A percentile compares a stretch with the other conserved stretches of the same genome.
Conservation (phyloP, 2,329 filamentous ascomycete species). For the Colletotrichum endophyticum region DNA sequence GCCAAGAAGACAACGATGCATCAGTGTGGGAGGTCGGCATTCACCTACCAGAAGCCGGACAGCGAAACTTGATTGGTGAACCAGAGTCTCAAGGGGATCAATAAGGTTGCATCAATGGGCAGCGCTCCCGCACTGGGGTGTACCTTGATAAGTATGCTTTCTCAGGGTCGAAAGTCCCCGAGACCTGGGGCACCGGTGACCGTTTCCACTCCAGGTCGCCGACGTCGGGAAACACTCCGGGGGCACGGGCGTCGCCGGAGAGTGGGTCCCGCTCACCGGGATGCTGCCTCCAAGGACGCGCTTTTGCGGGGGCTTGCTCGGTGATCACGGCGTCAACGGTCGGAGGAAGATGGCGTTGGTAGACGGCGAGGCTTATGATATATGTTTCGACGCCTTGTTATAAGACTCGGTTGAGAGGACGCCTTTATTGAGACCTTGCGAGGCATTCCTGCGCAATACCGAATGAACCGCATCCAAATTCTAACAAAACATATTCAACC, state of each 20-base stretch:
- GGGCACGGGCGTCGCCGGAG: slow-evolving; percentile 9
- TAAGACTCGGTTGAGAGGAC: not conserved
- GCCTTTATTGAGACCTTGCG: not conserved
- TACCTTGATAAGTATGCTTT: not conserved
- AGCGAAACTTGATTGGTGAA: not conserved
- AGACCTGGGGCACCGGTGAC: not conserved
- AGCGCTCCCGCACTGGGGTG: not conserved
- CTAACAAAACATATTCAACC: not conserved
- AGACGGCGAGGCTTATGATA: not conserved
- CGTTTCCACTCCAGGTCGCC: not conserved
- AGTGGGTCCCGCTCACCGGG: not conserved
- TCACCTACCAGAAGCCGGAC: not conserved
- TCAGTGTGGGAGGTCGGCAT: not conserved
- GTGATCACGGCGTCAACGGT: not conserved
- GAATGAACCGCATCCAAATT: not conserved
- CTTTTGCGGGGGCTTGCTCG: not conserved
- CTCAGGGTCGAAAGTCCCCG: not conserved
- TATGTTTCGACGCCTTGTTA: not conserved
- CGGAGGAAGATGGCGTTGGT: not conserved
- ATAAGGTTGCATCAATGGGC: slow-evolving; percentile 1
- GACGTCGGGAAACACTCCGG: slow-evolving; percentile 4
- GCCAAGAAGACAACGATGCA: not conserved
- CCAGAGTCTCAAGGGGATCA: not conserved
- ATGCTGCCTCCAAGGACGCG: not conserved
- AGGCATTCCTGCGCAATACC: not conserved